phyloP scores from a whole-genome alignment of 768 basidiomycete genomes.

The Krasilnikovozyma curviuscula region DNA sequence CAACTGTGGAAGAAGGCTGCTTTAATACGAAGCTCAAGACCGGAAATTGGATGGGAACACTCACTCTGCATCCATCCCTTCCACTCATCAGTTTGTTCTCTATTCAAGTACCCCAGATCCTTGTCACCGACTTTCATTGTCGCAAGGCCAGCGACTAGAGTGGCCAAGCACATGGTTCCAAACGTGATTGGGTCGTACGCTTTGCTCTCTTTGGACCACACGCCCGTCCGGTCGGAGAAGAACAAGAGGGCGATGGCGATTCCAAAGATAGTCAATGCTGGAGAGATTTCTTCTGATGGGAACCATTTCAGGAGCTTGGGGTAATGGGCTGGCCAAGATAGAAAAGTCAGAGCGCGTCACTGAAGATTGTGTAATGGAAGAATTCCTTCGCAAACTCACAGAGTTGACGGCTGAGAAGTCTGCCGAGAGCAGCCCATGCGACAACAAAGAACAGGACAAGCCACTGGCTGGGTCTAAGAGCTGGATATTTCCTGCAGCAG shows the following conservation, averaged over 20 bases:
- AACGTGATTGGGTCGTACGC: constrained; percentile 55
- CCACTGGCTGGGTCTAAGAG: constrained; percentile 31
- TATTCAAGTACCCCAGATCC: constrained; percentile 70
- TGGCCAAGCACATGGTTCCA: constrained; percentile 33
- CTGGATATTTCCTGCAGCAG: constrained; percentile 61
- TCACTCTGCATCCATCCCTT: constrained; percentile 95
- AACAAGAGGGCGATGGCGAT: constrained; percentile 48
- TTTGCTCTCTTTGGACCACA: constrained; percentile 83
- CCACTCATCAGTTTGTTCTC: constrained; percentile 92
- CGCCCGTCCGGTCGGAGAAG: constrained; percentile 60
- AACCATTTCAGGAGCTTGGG: constrained; percentile 13
- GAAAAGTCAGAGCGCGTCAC: not conserved
- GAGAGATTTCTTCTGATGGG: constrained; percentile 18
- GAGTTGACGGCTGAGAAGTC: not conserved
- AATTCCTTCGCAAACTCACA: too few species aligned
- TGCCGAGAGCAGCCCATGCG: constrained; percentile 13
- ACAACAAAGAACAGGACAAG: constrained; percentile 19
- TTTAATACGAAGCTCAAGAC: not conserved
- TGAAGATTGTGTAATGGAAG: too few species aligned
- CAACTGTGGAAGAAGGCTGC: constrained; percentile 33
- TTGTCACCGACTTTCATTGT: constrained; percentile 55
- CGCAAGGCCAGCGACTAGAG: constrained; percentile 40
- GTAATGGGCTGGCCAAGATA: not conserved
- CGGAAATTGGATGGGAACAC: constrained; percentile 17
- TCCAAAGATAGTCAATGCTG: constrained; percentile 44